Conservation (phyloP, 805 yeast species). For the Sugiyamaella lignohabitans region DNA sequence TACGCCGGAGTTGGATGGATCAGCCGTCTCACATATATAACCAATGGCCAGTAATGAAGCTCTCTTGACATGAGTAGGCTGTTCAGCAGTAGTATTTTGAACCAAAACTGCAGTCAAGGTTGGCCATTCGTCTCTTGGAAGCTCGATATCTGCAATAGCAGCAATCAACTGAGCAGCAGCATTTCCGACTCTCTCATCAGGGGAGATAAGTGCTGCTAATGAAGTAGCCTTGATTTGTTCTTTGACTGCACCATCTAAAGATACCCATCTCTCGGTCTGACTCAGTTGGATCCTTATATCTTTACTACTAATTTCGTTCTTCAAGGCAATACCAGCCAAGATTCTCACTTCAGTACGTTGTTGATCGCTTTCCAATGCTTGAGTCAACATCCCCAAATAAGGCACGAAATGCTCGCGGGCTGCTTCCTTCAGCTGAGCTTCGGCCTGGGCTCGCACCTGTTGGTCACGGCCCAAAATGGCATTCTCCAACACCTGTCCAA, state of each 20-base stretch:
- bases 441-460: conserved; percentile 66
- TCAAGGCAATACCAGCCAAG: conserved; percentile 81
- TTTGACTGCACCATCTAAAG: conserved; percentile 49
- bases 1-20: conserved; percentile 70
- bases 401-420: conserved; percentile 70
- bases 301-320: conserved; percentile 83
- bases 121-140: conserved; percentile 84
- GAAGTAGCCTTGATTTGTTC: conserved; percentile 57
- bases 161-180: conserved; percentile 92
- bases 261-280: conserved; percentile 70
- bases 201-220: conserved; percentile 54
- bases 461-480: conserved; percentile 64
- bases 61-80: conserved; percentile 73
- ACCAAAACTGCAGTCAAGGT: conserved; percentile 78
- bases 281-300: conserved; percentile 52
- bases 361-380: conserved; percentile 59
- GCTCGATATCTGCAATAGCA: conserved; percentile 92
- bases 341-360: conserved; percentile 76
- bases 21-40: conserved; percentile 91
- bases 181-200: conserved; percentile 73
- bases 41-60: conserved; percentile 88
- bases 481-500: conserved; percentile 66
- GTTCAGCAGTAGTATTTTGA: conserved; percentile 74
- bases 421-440: conserved; percentile 61
- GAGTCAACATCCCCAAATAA: conserved; percentile 63